phyloP scores from a whole-genome alignment of 1,284 basidiomycete species.

The Cutaneotrichosporon cavernicola region DNA sequence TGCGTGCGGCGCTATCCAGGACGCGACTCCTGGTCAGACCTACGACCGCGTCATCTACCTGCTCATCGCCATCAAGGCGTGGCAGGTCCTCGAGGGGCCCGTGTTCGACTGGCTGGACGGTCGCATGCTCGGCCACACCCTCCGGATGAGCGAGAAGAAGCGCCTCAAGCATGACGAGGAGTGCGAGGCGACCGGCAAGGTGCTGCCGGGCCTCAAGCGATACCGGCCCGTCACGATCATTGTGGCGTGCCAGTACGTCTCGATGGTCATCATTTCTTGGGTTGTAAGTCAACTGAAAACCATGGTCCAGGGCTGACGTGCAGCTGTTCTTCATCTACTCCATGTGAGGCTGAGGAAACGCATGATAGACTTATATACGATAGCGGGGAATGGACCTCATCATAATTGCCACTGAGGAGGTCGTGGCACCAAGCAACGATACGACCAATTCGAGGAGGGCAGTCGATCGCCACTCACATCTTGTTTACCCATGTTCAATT shows the following conservation, averaged over 20 bases:
- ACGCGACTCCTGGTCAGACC: constrained; percentile 34
- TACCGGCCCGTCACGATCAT: constrained; percentile 10
- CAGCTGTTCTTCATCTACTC: constrained; percentile 18
- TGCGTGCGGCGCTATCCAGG: constrained; percentile 45
- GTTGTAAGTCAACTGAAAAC: not conserved
- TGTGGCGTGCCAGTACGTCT: constrained; percentile 12
- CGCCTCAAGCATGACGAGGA: constrained; percentile 59
- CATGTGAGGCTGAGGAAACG: not conserved
- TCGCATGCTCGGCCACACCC: constrained; percentile 32
- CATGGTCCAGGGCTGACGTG: not conserved
- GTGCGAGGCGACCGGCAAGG: constrained; percentile 59
- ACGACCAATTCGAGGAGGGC: too few species aligned
- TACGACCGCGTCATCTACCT: constrained; percentile 49
- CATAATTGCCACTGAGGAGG: not conserved
- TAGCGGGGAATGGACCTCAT: not conserved
- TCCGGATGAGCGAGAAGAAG: constrained; percentile 36
- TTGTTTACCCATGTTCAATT: too few species aligned
- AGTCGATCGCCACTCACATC: too few species aligned
- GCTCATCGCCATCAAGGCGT: constrained; percentile 48
- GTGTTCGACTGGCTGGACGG: constrained; percentile 34
- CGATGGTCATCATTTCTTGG: constrained; percentile 19
- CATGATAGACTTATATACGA: not conserved
- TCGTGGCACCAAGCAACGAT: too few species aligned
- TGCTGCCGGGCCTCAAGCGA: constrained; percentile 53
- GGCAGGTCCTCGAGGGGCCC: constrained; percentile 44